Evolutionary conservation across 768 basidiomycete species (phyloP).

Genomic region (Lyophyllum shimeji): DNA sequence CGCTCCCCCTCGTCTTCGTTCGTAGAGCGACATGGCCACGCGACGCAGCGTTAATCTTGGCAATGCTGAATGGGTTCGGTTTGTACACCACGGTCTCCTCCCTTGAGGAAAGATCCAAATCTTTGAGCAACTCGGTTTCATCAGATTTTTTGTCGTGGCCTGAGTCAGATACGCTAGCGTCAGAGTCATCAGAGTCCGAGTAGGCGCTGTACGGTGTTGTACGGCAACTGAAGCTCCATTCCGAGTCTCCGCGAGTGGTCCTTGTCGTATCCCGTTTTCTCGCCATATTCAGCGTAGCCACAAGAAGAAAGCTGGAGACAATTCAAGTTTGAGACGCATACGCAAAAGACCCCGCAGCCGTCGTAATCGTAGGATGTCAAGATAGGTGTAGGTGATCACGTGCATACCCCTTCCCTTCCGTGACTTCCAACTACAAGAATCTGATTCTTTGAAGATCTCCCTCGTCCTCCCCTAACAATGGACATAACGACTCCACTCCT

Average conservation of each 20-base stretch:
- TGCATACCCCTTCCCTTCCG: too few species aligned
- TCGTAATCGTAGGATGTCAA: too few species aligned
- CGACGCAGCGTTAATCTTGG: conserved; percentile 71
- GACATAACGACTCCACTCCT: too few species aligned
- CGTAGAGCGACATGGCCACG: conserved; percentile 25
- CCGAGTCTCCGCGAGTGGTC: conserved; percentile 9
- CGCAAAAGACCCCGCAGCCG: too few species aligned
- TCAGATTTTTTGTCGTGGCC: conserved; percentile 22
- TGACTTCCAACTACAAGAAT: too few species aligned
- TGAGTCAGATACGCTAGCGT: conserved; percentile 16
- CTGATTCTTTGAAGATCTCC: too few species aligned
- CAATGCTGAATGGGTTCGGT: conserved; percentile 80
- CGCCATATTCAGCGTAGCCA: neutral
- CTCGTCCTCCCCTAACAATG: too few species aligned
- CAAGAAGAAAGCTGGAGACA: neutral
- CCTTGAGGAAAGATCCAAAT: conserved; percentile 60
- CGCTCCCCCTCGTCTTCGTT: neutral
- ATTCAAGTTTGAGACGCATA: neutral
- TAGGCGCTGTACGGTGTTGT: conserved; percentile 16
- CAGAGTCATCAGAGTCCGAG: conserved; percentile 23
- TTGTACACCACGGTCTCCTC: conserved; percentile 64
- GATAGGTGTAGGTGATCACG: too few species aligned
- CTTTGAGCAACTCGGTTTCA: conserved; percentile 34
- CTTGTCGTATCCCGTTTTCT: neutral
- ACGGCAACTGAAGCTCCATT: conserved; percentile 41